Base-by-base conservation (phyloP, 306 rosid genomes). In the Citrullus mucosospermus region DNA sequence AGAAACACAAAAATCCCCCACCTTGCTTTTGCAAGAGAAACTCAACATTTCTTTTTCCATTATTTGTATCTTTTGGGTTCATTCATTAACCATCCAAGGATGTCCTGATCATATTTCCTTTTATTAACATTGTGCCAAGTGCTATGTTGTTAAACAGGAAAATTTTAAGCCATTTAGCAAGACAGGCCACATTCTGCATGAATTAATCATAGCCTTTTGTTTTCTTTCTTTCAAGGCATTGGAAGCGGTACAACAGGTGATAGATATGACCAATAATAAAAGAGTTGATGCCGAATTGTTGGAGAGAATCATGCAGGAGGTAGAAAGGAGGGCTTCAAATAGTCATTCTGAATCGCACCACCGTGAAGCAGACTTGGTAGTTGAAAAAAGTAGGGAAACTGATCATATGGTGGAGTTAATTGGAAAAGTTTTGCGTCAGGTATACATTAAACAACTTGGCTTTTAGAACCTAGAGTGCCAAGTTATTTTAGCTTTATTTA, bases 361-460 rank as follows among this genome's bases (percentile, higher is more conserved):
- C 51, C 17, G 7, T 9, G 77, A 73, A 48, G 44, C 61, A 28
- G 77, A 66, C 70, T 74, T 87, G 55, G 68, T 50, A 75, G 85
- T 82, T 78, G 91, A 83, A 71, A 86, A 82, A 70, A 84, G 85
- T 39, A 85, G 83, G 79, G 97, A 92, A 87, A 84, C 82, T 61
- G 90, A 89, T 82, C 89, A 90, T 57, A 81, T 95, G 71, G 71
- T 92, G 53, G 85, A 83, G 55, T 79, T 85, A 63, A 89, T 92
- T 75, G 97, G 97, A 79, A 95, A 87, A 66, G 89, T 95, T 82
- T 71, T 95, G 70, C 97, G 85, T 85, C 88, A 85, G 97, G 98
- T 95, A 65, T 43, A 43, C 74, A 50, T 28, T n/a, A 50, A 61
- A 48, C 48, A 12, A 22, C 8, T 11, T 68, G 9, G 18, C n/a